Conservation (phyloP, 148 eudicot genomes). For the Amaranthus palmeri region DNA sequence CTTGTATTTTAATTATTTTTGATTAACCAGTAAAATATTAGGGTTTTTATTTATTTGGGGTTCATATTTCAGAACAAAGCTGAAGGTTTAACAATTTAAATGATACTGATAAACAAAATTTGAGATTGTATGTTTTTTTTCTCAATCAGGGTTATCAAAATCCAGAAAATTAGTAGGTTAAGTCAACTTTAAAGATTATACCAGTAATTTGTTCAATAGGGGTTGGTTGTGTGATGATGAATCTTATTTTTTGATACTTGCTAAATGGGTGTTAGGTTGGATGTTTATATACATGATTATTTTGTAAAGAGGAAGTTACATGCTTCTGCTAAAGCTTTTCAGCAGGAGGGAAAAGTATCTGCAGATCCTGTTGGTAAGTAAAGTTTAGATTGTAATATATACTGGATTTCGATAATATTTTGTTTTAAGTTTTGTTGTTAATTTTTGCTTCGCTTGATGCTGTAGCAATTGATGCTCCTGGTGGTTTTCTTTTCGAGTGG, state of each 20-base stretch:
- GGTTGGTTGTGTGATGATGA: conserved; percentile 1
- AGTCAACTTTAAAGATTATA: not conserved
- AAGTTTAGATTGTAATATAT: not conserved
- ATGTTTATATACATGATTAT: conserved; percentile 50
- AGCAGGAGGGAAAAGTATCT: conserved; percentile 47
- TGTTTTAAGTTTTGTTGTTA: not conserved
- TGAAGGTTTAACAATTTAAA: no score
- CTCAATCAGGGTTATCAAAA: not conserved
- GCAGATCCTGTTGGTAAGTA: conserved; percentile 47
- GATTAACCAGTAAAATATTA: conserved; percentile 7
- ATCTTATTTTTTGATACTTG: conserved; percentile 1
- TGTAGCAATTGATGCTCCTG: conserved; percentile 48
- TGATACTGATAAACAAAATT: no score
- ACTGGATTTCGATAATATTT: not conserved
- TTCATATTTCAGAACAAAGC: not conserved
- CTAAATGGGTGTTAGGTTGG: conserved; percentile 33
- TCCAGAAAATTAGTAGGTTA: not conserved
- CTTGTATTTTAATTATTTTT: conserved; percentile 3
- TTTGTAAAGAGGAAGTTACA: conserved; percentile 48
- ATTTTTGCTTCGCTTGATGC: conserved; percentile 13
- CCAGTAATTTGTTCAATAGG: not conserved
- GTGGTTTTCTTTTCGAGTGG: conserved; percentile 51
- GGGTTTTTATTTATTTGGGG: conserved; percentile 10
- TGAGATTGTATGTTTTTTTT: not conserved
- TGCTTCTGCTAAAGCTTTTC: conserved; percentile 49